phyloP scores from a whole-genome alignment of 1,284 basidiomycete genomes.

The Mycosarcoma mackinlayi region DNA sequence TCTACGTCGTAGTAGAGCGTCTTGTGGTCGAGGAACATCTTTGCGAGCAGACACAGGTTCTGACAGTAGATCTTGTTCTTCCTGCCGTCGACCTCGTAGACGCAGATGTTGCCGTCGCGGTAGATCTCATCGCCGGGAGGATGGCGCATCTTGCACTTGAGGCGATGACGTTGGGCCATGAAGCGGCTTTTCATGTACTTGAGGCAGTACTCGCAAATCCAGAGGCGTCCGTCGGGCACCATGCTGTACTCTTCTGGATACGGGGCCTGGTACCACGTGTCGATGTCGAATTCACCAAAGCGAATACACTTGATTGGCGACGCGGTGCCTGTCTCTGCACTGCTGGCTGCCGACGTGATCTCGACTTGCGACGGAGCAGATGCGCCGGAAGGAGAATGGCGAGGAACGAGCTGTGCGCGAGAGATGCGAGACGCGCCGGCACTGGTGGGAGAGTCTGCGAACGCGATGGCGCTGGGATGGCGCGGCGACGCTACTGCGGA shows the following conservation, averaged over 20 bases:
- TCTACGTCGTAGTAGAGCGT: slow-evolving; percentile 99
- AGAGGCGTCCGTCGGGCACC: slow-evolving; percentile 89
- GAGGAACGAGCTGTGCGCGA: slow-evolving; percentile 26
- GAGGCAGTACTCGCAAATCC: slow-evolving; percentile 97
- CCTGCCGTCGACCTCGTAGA: slow-evolving; percentile 97
- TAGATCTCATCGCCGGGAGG: slow-evolving; percentile 99
- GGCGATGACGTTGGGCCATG: slow-evolving; percentile 83
- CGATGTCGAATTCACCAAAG: slow-evolving; percentile 93
- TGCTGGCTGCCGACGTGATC: slow-evolving; percentile 39
- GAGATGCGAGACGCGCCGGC: slow-evolving; percentile 26
- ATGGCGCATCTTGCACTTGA: slow-evolving; percentile 91
- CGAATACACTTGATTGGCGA: slow-evolving; percentile 74
- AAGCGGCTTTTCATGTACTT: slow-evolving; percentile 98
- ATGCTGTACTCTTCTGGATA: slow-evolving; percentile 97
- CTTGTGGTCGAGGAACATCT: slow-evolving; percentile 99
- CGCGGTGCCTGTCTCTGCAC: slow-evolving; percentile 60
- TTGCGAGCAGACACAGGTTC: slow-evolving; percentile 96
- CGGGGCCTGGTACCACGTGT: slow-evolving; percentile 98
- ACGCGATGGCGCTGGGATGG: slow-evolving; percentile 2
- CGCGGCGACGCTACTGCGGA: slow-evolving; percentile 29
- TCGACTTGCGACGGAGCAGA: slow-evolving; percentile 36
- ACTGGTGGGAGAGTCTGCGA: slow-evolving; percentile 22
- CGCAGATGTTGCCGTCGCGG: slow-evolving; percentile 84
- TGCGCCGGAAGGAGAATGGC: slow-evolving; percentile 22
- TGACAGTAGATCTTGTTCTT: slow-evolving; percentile 99